These are phyloP conservation scores for Torrubiella hemipterigena DNA, from an alignment of 2,329 filamentous ascomycete genomes.

Conservation along the genomic window DNA sequence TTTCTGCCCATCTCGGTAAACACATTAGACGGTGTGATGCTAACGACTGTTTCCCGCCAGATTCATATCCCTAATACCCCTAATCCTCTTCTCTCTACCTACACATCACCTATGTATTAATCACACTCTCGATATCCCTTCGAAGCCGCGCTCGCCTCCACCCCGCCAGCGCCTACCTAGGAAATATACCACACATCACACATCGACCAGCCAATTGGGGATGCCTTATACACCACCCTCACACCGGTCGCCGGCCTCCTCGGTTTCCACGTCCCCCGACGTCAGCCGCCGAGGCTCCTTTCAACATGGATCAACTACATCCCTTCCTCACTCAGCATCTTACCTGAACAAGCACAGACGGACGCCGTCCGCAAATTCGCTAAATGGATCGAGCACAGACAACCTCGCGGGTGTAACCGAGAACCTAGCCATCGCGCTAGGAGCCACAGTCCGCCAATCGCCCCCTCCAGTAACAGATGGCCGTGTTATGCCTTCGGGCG, in stretches of 20 bases:
- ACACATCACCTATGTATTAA: background rate
- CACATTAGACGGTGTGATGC: too few relatives aligned
- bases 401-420: conserved; percentile 26
- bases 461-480: conserved; percentile 68
- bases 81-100: too few relatives aligned
- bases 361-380: conserved; percentile 32
- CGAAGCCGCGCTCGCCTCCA: too few relatives aligned
- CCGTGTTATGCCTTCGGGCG: conserved; percentile 64
- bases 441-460: conserved; percentile 64
- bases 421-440: conserved; percentile 18
- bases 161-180: background rate
- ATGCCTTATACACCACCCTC: conserved; percentile 87
- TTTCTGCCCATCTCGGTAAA: too few relatives aligned
- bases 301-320: conserved; percentile 35
- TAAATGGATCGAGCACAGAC: conserved; percentile 32
- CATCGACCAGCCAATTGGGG: conserved; percentile 21
- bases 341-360: conserved; percentile 54
- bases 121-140: too few relatives aligned
- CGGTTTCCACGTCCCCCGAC: conserved; percentile 43
- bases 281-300: conserved; percentile 47
- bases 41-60: too few relatives aligned
- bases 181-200: background rate
- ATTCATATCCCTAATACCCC: too few relatives aligned
- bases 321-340: conserved; percentile 51
- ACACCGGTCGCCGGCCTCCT: conserved; percentile 49